phyloP scores from a whole-genome alignment of 1,139 yeast species.

The Pichia sp. region DNA sequence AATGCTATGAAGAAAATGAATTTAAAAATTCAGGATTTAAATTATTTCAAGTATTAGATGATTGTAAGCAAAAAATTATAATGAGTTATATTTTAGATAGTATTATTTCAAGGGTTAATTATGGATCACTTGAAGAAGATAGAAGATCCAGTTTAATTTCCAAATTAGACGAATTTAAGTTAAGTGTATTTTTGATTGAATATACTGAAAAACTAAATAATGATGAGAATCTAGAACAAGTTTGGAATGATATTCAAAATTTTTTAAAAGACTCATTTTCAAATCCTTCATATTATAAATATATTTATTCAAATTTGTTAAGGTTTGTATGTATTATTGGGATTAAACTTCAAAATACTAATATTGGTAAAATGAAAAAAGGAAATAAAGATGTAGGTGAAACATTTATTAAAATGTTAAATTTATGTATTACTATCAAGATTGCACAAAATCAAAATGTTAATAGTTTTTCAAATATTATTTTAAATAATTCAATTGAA shows the following conservation, averaged over 20 bases:
- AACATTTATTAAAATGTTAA: conserved; percentile 49
- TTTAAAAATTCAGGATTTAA: conserved; percentile 29
- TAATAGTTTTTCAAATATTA: conserved; percentile 9
- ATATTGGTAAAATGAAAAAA: conserved; percentile 56
- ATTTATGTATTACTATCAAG: conserved; percentile 33
- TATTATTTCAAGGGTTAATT: conserved; percentile 40
- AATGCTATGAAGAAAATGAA: conserved; percentile 26
- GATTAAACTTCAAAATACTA: conserved; percentile 48
- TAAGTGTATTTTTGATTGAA: conserved; percentile 47
- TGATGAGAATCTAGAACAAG: conserved; percentile 68
- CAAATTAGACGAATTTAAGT: conserved; percentile 36
- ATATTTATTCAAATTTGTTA: conserved; percentile 47
- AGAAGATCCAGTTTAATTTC: conserved; percentile 40
- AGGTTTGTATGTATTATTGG: conserved; percentile 47
- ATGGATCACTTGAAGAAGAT: conserved; percentile 27
- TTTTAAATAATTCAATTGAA: conserved; percentile 1
- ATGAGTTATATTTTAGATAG: conserved; percentile 62
- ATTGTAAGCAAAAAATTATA: conserved; percentile 73
- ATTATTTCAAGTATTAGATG: conserved; percentile 71
- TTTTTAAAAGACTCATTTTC: conserved; percentile 56
- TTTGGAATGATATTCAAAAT: conserved; percentile 51
- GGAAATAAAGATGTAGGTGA: conserved; percentile 64
- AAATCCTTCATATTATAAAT: conserved; percentile 43
- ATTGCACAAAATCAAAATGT: conserved; percentile 6
- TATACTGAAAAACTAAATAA: conserved; percentile 59